These are phyloP conservation scores for Pancytospora philotis DNA, from an alignment of 371 early-diverging fungal species.

Conservation along the genomic window DNA sequence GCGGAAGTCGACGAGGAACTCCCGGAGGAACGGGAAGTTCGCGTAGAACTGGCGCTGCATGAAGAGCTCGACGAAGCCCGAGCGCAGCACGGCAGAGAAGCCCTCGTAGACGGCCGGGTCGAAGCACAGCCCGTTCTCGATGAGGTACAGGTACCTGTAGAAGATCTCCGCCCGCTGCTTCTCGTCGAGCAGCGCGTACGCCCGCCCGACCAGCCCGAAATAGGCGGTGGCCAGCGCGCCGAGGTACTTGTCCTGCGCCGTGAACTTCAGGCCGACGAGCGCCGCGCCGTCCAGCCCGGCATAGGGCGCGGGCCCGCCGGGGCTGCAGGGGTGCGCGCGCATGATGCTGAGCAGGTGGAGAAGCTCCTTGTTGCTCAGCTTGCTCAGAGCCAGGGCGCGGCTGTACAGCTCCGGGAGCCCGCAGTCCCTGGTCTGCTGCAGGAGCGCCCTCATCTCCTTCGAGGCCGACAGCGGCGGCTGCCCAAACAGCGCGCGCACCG, in stretches of 20 bases:
- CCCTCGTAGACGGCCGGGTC: slow-evolving; percentile 3
- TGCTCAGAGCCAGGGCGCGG: not conserved
- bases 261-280: slow-evolving; percentile 8
- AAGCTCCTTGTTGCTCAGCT: slow-evolving; percentile 23
- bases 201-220: not conserved
- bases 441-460: slow-evolving; percentile 8
- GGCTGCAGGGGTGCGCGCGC: not conserved
- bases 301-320: not conserved
- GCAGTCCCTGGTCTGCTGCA: not conserved
- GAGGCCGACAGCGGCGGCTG: not conserved
- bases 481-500: not conserved
- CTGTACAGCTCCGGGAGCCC: not conserved
- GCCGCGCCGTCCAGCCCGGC: not conserved
- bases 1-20: slow-evolving; percentile 21
- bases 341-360: slow-evolving; percentile 16
- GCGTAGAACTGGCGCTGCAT: not conserved
- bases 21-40: slow-evolving; percentile 19
- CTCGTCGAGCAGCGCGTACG: not conserved
- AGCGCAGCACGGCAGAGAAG: slow-evolving; percentile 3
- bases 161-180: slow-evolving; percentile 15
- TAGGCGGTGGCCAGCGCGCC: not conserved
- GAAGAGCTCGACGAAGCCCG: slow-evolving; percentile 16
- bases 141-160: slow-evolving; percentile 11
- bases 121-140: slow-evolving; percentile 1
- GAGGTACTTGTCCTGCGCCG: slow-evolving; percentile 19